Evolutionary conservation across 2,329 filamentous ascomycete genomes (phyloP), one percentile per base, ranked within the genome.

Genomic region (Lasiodiplodia sp.): DNA sequence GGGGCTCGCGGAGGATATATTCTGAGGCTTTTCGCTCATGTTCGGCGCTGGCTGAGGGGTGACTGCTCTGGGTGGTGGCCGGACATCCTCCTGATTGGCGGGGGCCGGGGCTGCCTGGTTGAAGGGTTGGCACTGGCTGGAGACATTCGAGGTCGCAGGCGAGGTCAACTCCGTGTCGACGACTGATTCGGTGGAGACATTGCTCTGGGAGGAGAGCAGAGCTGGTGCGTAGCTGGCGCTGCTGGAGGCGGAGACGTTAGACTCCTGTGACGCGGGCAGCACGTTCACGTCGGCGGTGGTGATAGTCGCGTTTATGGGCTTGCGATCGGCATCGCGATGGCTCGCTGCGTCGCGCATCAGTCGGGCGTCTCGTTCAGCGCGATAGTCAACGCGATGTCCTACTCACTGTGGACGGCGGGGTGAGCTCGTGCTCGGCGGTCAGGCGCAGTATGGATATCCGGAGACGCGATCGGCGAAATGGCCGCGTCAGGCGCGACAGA

Each of bases 71-170:
- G 57, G 38, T 34, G 57, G 57, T 31, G 56, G 34, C 28, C 67
- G 28, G 21, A n/a, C 31, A 10, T 53, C 60, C 14, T 57, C 38
- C 25, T 47, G 51, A 23, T 66, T 66, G 25, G 40, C 25, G n/a
- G 40, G 16, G 11, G 40, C 31, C 57, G 34, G 51, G 67, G 70
- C 75, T 31, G 69, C 73, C 71, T 67, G 85, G 81, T 76, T 86
- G 38, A 31, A 84, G 38, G 81, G 81, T 47, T 87, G 53, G 86
- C 34, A 87, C 87, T 67, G 88, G 80, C 70, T 87, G 83, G 67
- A 68, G 55, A 68, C 73, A 72, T 75, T 74, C 60, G 76, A 72
- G 28, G 75, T 70, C 31, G 75, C 69, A 11, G 75, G 75, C 18
- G 74, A 74, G 2, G 74, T 75, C 67, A 74, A 68, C 44, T 77